Conservation (phyloP, 306 rosid species). For the Alnus glutinosa region DNA sequence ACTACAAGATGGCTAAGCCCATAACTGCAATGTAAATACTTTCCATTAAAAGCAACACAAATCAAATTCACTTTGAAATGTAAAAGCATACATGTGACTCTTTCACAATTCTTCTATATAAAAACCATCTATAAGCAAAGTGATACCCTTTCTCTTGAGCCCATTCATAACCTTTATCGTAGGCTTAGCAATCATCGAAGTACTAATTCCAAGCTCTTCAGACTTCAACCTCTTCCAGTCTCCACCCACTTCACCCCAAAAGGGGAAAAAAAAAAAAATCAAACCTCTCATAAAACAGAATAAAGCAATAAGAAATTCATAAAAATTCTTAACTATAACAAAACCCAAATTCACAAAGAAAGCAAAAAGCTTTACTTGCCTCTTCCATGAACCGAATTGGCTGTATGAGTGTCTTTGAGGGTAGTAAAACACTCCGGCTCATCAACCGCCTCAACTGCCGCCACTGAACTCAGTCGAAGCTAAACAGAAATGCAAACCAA, state of each 20-base stretch:
- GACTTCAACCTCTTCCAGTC: slow-evolving; percentile 75
- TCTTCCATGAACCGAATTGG: slow-evolving; percentile 29
- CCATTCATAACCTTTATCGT: slow-evolving; percentile 62
- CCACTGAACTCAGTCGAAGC: slow-evolving; percentile 44
- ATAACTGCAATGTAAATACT: not conserved
- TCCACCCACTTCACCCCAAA: slow-evolving; percentile 21
- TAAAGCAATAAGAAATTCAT: slow-evolving; percentile 3
- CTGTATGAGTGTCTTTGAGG: slow-evolving; percentile 7
- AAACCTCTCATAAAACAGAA: slow-evolving; percentile 16
- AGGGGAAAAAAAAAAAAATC: not conserved
- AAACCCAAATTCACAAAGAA: slow-evolving; percentile 9
- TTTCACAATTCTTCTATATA: not conserved
- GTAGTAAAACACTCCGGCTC: slow-evolving; percentile 27
- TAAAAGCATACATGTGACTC: not conserved
- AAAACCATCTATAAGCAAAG: slow-evolving; percentile 1
- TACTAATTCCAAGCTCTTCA: slow-evolving; percentile 68
- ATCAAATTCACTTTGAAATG: not conserved
- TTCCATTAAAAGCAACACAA: not conserved
- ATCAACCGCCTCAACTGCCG: slow-evolving; percentile 43
- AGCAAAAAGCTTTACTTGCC: slow-evolving; percentile 43
- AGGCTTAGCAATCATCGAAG: slow-evolving; percentile 65
- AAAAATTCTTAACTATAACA: not conserved
- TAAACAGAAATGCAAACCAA: slow-evolving; percentile 19
- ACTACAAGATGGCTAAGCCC: not conserved
- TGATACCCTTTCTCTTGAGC: slow-evolving; percentile 65